Conservation (phyloP, 148 eudicot species). For the Gaultheria prostrata region DNA sequence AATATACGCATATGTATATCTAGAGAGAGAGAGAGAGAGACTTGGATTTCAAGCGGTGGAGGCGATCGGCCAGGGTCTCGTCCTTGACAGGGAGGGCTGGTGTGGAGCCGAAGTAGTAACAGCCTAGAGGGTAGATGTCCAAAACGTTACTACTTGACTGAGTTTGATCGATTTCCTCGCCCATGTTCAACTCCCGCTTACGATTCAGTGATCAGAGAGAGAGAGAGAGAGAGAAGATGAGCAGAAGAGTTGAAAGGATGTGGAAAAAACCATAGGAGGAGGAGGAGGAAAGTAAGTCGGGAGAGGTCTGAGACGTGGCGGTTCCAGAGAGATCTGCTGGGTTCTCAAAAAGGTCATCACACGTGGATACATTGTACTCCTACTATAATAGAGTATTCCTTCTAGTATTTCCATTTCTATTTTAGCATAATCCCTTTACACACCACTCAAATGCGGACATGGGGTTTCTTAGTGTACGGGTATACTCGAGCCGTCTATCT, state of each 20-base stretch:
- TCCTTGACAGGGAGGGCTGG: conserved; percentile 28
- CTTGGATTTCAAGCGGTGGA: conserved; percentile 52
- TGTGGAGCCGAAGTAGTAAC: conserved; percentile 59
- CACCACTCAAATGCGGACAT: too few relatives aligned
- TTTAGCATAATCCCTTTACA: too few relatives aligned
- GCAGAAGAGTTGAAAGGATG: neutral
- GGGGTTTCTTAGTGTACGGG: too few relatives aligned
- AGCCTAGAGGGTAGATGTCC: conserved; percentile 49
- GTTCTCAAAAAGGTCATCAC: neutral
- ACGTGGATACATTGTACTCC: neutral
- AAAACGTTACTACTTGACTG: conserved; percentile 15
- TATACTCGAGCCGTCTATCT: too few relatives aligned
- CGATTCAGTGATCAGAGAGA: neutral
- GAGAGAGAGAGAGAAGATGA: neutral
- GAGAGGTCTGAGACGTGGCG: conserved; percentile 10
- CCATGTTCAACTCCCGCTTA: conserved; percentile 11
- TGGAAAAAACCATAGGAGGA: neutral
- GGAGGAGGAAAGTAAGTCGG: neutral
- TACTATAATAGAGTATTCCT: neutral
- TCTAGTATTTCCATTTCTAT: neutral
- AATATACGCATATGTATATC: neutral
- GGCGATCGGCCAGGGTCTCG: conserved; percentile 42
- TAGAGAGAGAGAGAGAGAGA: conserved; percentile 17
- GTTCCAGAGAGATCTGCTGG: neutral
- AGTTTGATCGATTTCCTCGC: conserved; percentile 4